phyloP scores from a whole-genome alignment of 163 green algal genomes.

The Trebouxiophyceae sp. region DNA sequence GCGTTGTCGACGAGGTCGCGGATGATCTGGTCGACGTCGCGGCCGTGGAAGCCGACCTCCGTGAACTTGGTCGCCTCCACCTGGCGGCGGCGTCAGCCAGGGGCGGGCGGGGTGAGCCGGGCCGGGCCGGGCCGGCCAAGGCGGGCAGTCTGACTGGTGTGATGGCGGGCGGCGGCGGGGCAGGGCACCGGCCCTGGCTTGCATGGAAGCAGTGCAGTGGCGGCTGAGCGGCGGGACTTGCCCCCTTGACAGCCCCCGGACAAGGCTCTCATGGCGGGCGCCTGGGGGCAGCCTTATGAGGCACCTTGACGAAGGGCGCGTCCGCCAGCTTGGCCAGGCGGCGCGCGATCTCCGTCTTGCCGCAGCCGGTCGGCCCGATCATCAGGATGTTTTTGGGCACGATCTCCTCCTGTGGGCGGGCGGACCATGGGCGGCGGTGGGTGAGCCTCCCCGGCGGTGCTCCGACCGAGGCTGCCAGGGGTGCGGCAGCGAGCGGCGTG shows the following conservation, averaged over 20 bases:
- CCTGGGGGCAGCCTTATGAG: no score
- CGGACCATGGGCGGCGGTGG: not conserved
- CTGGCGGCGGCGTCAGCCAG: no score
- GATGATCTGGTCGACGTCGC: conserved; percentile 96
- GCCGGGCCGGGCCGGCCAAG: no score
- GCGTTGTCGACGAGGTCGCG: conserved; percentile 88
- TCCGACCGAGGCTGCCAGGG: not conserved
- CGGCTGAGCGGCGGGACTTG: no score
- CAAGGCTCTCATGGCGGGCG: no score
- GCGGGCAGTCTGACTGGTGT: no score
- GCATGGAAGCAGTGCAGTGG: no score
- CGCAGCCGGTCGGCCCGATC: conserved; percentile 92
- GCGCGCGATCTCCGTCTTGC: conserved; percentile 96
- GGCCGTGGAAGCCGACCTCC: conserved; percentile 94
- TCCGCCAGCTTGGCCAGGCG: conserved; percentile 89
- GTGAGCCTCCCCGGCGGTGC: not conserved
- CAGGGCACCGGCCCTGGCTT: no score
- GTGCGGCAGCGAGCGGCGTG: not conserved
- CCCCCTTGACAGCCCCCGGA: no score
- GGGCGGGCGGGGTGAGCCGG: no score
- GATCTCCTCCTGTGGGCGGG: conserved; percentile 66
- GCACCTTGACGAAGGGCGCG: conserved; percentile 96
- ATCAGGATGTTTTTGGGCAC: conserved; percentile 98
- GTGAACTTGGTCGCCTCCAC: conserved; percentile 98
- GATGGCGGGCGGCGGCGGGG: no score